Base-by-base conservation (phyloP, 257 asterid species). In the Forsythia viridissima region DNA sequence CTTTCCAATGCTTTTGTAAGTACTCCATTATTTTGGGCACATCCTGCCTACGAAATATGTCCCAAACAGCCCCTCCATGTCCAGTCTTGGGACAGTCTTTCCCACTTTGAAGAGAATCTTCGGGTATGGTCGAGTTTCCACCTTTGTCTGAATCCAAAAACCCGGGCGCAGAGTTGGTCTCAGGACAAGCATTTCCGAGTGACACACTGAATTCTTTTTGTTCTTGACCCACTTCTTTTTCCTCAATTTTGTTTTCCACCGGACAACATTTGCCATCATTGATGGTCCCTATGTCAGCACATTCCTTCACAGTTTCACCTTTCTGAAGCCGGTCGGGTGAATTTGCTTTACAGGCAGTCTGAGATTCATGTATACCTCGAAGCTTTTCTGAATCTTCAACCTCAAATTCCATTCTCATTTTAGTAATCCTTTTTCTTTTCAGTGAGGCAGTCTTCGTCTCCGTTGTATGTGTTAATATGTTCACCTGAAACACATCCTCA, bases 391-490 rank as follows among this genome's bases (percentile, higher is more conserved):
- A 71, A 81, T 73, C 85, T 70, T 77, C 80, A 36, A 10, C 43
- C n/a, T 81, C 86, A 44, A 48, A 12, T 46, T 81, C 84, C 80
- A 59, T 81, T 82, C 74, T 76, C 73, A 86, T 69, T 59, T 84
- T 81, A 41, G 74, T 43, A 61, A 86, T 77, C 57, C 2, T 80
- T 82, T 76, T 78, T 48, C 72, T 78, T 80, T 85, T 85, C 84
- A 81, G 16, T 3, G 84, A 18, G 78, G 81, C 61, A 72, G 83
- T 16, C 70, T 74, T 82, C 84, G 82, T 91, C 85, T 83, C 86
- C 24, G 86, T 77, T 44, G 91, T 51, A 77, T 92, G 97, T 16
- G 92, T 93, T 89, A 92, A 77, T 84, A 93, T 90, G 79, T 94
- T 92, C 82, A 92, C 97, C 98, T 92, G 93, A 79, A 85, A 37